Evolutionary conservation across 139 green algal genomes (phyloP).

Genomic region (Volvox reticuliferus): DNA sequence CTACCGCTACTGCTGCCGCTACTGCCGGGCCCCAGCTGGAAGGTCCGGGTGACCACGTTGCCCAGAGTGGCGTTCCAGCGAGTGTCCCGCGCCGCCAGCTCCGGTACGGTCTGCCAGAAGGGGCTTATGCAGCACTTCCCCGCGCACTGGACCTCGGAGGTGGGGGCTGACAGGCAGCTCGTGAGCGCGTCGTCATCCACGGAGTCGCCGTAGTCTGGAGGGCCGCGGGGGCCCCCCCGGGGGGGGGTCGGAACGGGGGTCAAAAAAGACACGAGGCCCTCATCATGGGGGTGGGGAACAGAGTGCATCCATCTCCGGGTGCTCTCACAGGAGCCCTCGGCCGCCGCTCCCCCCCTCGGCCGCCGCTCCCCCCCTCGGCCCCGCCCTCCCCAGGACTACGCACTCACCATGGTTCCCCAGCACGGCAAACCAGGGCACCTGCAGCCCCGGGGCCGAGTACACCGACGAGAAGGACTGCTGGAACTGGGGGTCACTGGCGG

Average conservation of each 20-base stretch:
- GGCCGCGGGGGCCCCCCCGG: not conserved
- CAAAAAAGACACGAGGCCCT: too few species aligned
- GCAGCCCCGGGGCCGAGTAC: constrained; percentile 61
- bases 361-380: too few species aligned
- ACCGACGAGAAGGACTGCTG: constrained; percentile 63
- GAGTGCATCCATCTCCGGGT: too few species aligned
- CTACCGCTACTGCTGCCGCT: not conserved
- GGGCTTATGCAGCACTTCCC: constrained; percentile 63
- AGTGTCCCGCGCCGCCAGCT: not conserved
- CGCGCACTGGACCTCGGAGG: constrained; percentile 41
- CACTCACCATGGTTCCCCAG: constrained; percentile 74
- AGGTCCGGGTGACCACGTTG: constrained; percentile 14
- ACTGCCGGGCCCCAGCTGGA: not conserved
- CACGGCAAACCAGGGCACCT: constrained; percentile 78
- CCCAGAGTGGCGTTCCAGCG: constrained; percentile 12
- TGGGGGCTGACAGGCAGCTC: not conserved
- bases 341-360: too few species aligned
- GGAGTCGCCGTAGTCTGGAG: constrained; percentile 63
- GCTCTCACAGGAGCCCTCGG: too few species aligned
- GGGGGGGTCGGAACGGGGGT: not conserved
- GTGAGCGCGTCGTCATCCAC: not conserved
- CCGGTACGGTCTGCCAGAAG: constrained; percentile 27
- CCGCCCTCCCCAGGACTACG: too few species aligned
- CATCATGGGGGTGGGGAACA: too few species aligned
- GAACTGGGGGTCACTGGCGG: constrained; percentile 60